Base-by-base conservation (phyloP, 192 early-diverging fungal species). In the Rhizophagus prolifer region DNA sequence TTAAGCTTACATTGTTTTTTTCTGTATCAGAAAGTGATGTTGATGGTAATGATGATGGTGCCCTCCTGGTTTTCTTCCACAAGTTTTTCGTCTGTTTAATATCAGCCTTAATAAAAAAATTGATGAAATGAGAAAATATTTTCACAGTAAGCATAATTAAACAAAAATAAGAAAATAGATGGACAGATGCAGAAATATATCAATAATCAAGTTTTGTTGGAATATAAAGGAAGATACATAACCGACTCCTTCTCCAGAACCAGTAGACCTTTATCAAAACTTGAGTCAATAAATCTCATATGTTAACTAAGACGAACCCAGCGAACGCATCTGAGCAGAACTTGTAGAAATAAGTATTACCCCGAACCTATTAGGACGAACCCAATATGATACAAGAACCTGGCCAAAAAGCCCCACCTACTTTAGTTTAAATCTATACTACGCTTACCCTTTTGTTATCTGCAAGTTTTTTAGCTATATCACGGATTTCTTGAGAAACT, bases 331-430 rank as follows among this genome's bases (percentile, higher is more conserved):
- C 60, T 25, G 26, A 25, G 21, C 23, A 61, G 60, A 25, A 61
- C 26, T 61, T 61, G 60, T 25, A 61, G 26, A 25, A 25, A 25
- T 61, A 61, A n/a, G n/a, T n/a, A n/a, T n/a, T n/a, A n/a, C n/a
- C n/a, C n/a, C n/a, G n/a, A n/a, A n/a, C n/a, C n/a, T 61, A 61
- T 61, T 25, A 25, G 60, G n/a, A 9, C n/a, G 23, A 61, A 61
- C 60, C n/a, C 60, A 61, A 61, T 61, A 61, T 25, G 60, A 25
- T 61, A 61, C 60, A 61, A 61, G 60, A 25, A 61, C 60, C 26
- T 61, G 60, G 26, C 26, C 60, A 61, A 61, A 25, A 61, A 61
- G 21, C 60, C 26, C n/a, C 60, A 61, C 26, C 60, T 9, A 61
- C 26, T n/a, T 61, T 25, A 61, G 21, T 61, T 61, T 25, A 61